These are phyloP conservation scores for Fusarium sp. DNA, from an alignment of 2,329 filamentous ascomycete genomes.

Conservation along the genomic window DNA sequence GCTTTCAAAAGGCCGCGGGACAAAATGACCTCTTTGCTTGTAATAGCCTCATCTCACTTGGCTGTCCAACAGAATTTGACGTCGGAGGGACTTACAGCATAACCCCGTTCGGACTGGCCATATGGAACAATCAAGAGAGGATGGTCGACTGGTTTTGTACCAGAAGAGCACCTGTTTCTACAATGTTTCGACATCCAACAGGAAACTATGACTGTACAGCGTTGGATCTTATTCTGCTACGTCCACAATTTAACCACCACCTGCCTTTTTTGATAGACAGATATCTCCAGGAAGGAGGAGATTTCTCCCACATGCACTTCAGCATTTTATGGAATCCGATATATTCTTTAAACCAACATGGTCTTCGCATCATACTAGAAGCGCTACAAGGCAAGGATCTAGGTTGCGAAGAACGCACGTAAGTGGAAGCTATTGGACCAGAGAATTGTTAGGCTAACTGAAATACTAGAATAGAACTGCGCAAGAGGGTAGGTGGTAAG, in stretches of 20 bases:
- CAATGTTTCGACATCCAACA: neutral
- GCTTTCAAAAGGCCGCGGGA: neutral
- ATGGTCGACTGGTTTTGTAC: neutral
- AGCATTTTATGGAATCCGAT: neutral
- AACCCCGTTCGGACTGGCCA: neutral
- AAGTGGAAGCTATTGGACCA: rapidly evolving
- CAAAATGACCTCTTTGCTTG: neutral
- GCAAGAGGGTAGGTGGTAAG: rapidly evolving
- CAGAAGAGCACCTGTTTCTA: neutral
- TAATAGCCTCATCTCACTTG: neutral
- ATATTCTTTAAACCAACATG: rapidly evolving
- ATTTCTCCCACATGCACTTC: neutral
- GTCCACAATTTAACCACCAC: neutral
- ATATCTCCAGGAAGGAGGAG: neutral
- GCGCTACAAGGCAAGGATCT: neutral
- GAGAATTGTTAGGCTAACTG: neutral
- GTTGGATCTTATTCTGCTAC: neutral
- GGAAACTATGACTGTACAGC: neutral
- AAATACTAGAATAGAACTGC: rapidly evolving
- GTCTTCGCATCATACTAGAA: neutral
- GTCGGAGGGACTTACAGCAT: rapidly evolving
- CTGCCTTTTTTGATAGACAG: neutral
- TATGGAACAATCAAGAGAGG: neutral
- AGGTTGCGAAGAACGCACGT: neutral
- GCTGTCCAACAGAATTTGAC: neutral